Base-by-base conservation (phyloP, 2,329 filamentous ascomycete genomes). In the Aotearoamyces nothofagi region DNA sequence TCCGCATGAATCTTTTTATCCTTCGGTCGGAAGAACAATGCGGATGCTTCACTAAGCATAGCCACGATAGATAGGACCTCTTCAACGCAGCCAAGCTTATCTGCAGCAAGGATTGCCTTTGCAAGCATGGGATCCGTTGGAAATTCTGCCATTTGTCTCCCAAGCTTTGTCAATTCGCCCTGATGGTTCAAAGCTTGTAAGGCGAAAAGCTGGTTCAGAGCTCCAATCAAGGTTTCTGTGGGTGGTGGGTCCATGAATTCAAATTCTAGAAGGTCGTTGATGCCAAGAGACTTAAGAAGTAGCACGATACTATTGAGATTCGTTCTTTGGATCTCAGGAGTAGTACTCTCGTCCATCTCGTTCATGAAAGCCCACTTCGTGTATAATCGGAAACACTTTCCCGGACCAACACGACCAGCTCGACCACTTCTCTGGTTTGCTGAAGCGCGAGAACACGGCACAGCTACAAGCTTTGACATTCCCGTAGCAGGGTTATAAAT, bases 1-100 rank as follows among this genome's bases (percentile, higher is more conserved):
- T 98, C 87, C 9, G 90, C 90, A 46, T 94, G 82, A 15, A 94
- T 78, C 52, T 93, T 93, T 61, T 96, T 94, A 56, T 98, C 86
- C 50, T 94, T 93, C 12, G 90, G 86, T 0, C 84, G 69, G 64
- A 92, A 92, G 61, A 94, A 98, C 4, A 98, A 66, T 0, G 84
- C 77, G 4, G 78, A 83, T 2, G 81, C 73, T 55, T 96, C 90
- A 35, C 79, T 74, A 1, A 96, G 67, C 81, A 96, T 93, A 23
- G 86, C 74, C n/a, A 96, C 82, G 27, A 96, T 82, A 0, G 80
- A 84, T 10, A 98, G 60, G 1, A 96, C 73, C 54, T 98, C 90
- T 34, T 92, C 82, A 0, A 93, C 82, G 43, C 87, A 94, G n/a
- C 80, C 80, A 40, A 87, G 79, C 42, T 83, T 79, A 52, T 90